phyloP scores from a whole-genome alignment of 371 early-diverging fungal genomes.

The Rhizopus sp. region DNA sequence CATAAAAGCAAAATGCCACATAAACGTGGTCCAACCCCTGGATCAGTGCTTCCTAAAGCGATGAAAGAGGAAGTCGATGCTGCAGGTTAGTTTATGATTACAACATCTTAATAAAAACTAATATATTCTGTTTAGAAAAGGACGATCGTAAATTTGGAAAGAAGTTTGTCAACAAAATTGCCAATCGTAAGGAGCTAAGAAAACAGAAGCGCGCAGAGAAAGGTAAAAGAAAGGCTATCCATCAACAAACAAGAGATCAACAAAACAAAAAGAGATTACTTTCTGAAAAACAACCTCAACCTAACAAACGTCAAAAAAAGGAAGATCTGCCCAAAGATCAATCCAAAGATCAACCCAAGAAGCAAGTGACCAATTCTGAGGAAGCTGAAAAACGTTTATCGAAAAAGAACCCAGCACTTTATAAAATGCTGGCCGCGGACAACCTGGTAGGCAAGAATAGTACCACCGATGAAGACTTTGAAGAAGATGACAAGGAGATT shows the following conservation, averaged over 20 bases:
- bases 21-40: conserved; percentile 21
- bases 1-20: neutral
- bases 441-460: conserved; percentile 46
- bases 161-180: conserved; percentile 28
- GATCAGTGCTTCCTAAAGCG: conserved; percentile 33
- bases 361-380: conserved; percentile 24
- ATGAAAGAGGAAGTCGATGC: conserved; percentile 42
- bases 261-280: conserved; percentile 12
- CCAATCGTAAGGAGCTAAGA: conserved; percentile 40
- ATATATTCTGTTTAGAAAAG: conserved; percentile 11
- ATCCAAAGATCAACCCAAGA: conserved; percentile 3
- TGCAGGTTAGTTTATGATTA: conserved; percentile 22
- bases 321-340: neutral
- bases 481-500: conserved; percentile 75
- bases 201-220: conserved; percentile 47
- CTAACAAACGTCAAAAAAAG: conserved; percentile 35
- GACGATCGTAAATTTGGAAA: conserved; percentile 45
- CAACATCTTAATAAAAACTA: neutral
- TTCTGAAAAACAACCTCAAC: conserved; percentile 12
- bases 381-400: conserved; percentile 65
- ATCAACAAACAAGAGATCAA: conserved; percentile 16
- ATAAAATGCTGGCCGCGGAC: conserved; percentile 63
- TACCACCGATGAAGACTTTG: conserved; percentile 44
- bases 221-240: conserved; percentile 35
- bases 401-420: conserved; percentile 69